Evolutionary conservation across 2,329 filamentous ascomycete species (phyloP), one percentile per base, ranked within the genome.

Genomic region (Colletotrichum endophyticum): DNA sequence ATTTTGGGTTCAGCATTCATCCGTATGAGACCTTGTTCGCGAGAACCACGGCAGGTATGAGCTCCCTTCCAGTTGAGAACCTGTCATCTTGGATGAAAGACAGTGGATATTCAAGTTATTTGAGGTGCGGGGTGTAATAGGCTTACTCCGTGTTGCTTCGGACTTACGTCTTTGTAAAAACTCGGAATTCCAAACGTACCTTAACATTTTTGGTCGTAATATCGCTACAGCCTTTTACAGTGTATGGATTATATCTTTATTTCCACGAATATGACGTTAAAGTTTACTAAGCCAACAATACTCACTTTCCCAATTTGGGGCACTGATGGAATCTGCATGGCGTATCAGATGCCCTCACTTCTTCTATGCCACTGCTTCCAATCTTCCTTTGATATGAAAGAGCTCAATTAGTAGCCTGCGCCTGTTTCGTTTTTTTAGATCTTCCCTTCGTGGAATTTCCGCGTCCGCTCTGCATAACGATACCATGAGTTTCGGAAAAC

Each of bases 11-110:
- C 72, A 83, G 79, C 66, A 67, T 84, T 12, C 84, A 85, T 59
- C 84, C 84, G 5, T 85, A 85, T 78, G 84, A 85, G 80, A 83
- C 81, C 1, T 66, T 85, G n/a, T 86, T 86, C 68, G 73, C 81
- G 66, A 84, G 84, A 78, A 81, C 82, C 6, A 83, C 83, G 59
- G 77, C 80, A 39, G 78, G 80, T 12, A 81, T 83, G 56, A 82
- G 82, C 56, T 78, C 78, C 2, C 13, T 25, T 22, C 3, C n/a
- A 15, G 30, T 36, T 13, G 30, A 64, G 13, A n/a, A 25, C 39
- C 32, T 64, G 12, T 64, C 32, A 15, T 64, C 30, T 5, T 25
- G 30, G 30, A 36, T 32, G 22, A 13, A 19, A 32, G 30, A 32
- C 16, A 36, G 30, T 34, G 30, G n/a, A 19, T 64, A 64, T 19